Percentiles rank a stretch among this genome's conserved stretches.
phyloP scores from a whole-genome alignment of 1,284 basidiomycete species.

The Fomes fomentarius region DNA sequence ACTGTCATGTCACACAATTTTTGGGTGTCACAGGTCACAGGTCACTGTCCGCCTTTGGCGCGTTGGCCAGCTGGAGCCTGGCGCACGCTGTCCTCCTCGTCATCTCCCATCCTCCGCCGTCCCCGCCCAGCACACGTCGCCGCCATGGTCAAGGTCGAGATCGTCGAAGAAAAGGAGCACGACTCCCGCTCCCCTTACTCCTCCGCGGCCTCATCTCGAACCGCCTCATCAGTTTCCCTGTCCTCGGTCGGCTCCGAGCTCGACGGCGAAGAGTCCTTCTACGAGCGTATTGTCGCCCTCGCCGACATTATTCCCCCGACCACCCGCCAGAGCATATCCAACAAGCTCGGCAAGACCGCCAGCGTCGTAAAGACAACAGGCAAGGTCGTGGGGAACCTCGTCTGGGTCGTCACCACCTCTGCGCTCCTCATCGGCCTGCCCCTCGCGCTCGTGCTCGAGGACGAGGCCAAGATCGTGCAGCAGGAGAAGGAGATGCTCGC shows the following conservation, averaged over 20 bases:
- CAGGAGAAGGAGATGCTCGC: slow-evolving; percentile 96
- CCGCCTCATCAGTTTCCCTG: slow-evolving; percentile 70
- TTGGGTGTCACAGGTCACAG: background rate
- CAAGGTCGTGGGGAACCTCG: slow-evolving; percentile 83
- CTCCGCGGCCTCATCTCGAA: slow-evolving; percentile 65
- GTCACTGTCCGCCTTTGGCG: background rate
- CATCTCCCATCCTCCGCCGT: background rate
- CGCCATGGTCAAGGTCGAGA: slow-evolving; percentile 84
- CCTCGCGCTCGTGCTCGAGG: slow-evolving; percentile 91
- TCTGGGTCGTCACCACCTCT: slow-evolving; percentile 95
- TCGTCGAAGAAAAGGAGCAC: slow-evolving; percentile 76
- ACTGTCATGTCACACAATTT: slow-evolving; percentile 16
- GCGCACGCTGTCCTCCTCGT: background rate
- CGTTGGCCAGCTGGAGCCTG: background rate
- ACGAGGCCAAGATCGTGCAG: slow-evolving; percentile 91
- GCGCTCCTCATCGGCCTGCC: slow-evolving; percentile 93
- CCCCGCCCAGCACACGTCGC: slow-evolving; percentile 8
- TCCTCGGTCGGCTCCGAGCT: slow-evolving; percentile 74
- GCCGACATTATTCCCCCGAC: slow-evolving; percentile 94
- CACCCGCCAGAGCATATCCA: slow-evolving; percentile 78
- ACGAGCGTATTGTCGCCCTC: slow-evolving; percentile 89
- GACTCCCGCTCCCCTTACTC: slow-evolving; percentile 64
- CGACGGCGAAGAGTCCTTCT: slow-evolving; percentile 79
- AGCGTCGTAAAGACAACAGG: slow-evolving; percentile 66
- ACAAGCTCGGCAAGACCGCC: slow-evolving; percentile 62